Evolutionary conservation across 371 early-diverging fungal species (phyloP), one percentile per base, ranked within the genome.

Genomic region (Haplosporangium sp.): DNA sequence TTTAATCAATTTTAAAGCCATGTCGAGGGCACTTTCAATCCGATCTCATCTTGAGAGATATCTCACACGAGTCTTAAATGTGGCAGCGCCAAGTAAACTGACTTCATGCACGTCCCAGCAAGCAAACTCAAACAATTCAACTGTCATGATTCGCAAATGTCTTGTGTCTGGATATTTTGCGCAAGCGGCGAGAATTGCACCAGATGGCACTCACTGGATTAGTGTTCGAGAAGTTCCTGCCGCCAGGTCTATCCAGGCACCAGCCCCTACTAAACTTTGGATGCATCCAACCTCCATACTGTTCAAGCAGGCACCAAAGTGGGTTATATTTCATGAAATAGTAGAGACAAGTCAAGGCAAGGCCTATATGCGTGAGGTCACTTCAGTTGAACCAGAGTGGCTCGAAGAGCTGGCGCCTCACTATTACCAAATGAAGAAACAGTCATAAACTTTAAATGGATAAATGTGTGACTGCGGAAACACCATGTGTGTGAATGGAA

Each of bases 311-410:
- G 86, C 88, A 19, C 94, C 94, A 2, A 84, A 88, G 63, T 94
- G 89, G 82, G 93, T 96, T n/a, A 87, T 95, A 0, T 96, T 92
- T 72, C 91, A 93, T 70, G 94, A 95, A 85, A 85, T 94, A 0
- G 86, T 93, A 0, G 92, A 93, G 76, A 94, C 94, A 7, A 90
- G 89, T 3, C 74, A 79, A 15, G 75, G 72, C 34, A 91, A 92
- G 72, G 88, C 91, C 2, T 94, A 89, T 72, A 94, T 94, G 90
- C 86, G 92, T 9, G 92, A 92, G 65, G 78, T 95, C 19, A 90
- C 92, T 0, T 91, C 89, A n/a, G 88, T 95, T 59, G 92, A 93
- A n/a, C 86, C 90, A 0, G 87, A 86, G n/a, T 95, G 95, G 95
- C 72, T 95, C 39, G 86, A 89, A 40, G 94, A 95, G 70, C 72